Base-by-base conservation (phyloP, 805 yeast species). In the Wickerhamiella bombiphila region DNA sequence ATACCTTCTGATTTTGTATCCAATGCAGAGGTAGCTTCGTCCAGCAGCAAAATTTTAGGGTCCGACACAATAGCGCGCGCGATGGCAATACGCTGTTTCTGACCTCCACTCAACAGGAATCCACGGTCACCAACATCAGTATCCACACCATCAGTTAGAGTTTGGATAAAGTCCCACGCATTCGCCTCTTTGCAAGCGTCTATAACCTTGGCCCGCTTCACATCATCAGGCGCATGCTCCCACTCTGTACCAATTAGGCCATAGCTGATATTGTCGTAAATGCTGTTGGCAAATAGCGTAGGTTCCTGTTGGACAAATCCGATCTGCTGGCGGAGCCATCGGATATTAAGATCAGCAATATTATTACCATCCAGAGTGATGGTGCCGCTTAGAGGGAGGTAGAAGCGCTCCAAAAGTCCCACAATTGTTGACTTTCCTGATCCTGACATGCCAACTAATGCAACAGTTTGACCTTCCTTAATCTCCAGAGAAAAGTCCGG, bases 241-340 rank as follows among this genome's bases (percentile, higher is more conserved):
- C 67, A 73, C 51, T 80, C 80, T 0, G 75, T 64, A 1, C 94
- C 81, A 25, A 69, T 63, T 35, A 83, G 61, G 16, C 97, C 98
- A 58, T 80, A 88, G 40, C 86, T 66, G 32, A 88, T 75, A 53
- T 88, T 88, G 52, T 88, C 96, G 52, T 75, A 63, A 32, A 88
- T 83, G 1, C 93, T 68, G 38, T 82, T 94, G 51, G 86, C 80
- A 62, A 91, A 88, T 31, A 88, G 61, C 3, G 95, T 94, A 0
- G 97, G 93, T 46, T 88, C 96, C 58, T 88, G 98, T 3, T 96
- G 94, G 3, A 88, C 97, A 20, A 82, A 79, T 35, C 95, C 94
- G 39, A 91, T 70, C 32, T 72, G 66, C 42, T 61, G 69, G 49
- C 98, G 70, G 36, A 88, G 65, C 39, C 88, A 73, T 42, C 76